Percentiles rank a stretch among this genome's conserved stretches.
These are phyloP conservation scores for Boletellus ananiceps DNA, from an alignment of 768 basidiomycete species.

Conservation along the genomic window DNA sequence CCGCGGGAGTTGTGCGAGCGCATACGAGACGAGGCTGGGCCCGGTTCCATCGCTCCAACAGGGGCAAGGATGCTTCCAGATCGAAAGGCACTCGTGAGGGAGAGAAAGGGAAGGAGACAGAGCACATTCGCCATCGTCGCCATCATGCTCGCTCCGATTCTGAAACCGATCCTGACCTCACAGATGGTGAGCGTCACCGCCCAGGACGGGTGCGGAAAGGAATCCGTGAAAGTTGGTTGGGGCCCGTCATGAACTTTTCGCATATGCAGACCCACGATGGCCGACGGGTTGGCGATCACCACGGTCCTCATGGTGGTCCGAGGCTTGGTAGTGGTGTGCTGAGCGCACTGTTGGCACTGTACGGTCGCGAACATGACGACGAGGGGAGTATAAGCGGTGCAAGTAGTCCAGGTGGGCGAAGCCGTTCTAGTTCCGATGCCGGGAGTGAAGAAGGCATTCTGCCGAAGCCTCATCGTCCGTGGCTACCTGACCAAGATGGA, in stretches of 20 bases:
- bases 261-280: not conserved
- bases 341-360: conserved; percentile 60
- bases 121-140: not conserved
- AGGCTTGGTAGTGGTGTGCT: conserved; percentile 50
- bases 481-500: conserved; percentile 15
- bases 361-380: conserved; percentile 37
- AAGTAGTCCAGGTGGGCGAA: conserved; percentile 17
- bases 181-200: not conserved
- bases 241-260: conserved; percentile 1
- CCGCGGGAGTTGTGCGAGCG: conserved; percentile 41
- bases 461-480: conserved; percentile 16
- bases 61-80: not conserved
- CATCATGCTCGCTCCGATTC: conserved; percentile 7
- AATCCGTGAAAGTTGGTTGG: conserved; percentile 18
- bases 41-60: conserved; percentile 14
- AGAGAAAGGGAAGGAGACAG: conserved; percentile 7
- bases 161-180: conserved; percentile 7
- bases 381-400: conserved; percentile 20
- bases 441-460: conserved; percentile 19
- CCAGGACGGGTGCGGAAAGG: conserved; percentile 14
- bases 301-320: conserved; percentile 4
- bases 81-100: not conserved
- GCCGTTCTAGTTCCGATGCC: conserved; percentile 19
- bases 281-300: conserved; percentile 3
- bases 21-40: conserved; percentile 35